These are phyloP conservation scores for Pyricularia pennisetigena DNA, from an alignment of 2,329 filamentous ascomycete species.

Conservation along the genomic window DNA sequence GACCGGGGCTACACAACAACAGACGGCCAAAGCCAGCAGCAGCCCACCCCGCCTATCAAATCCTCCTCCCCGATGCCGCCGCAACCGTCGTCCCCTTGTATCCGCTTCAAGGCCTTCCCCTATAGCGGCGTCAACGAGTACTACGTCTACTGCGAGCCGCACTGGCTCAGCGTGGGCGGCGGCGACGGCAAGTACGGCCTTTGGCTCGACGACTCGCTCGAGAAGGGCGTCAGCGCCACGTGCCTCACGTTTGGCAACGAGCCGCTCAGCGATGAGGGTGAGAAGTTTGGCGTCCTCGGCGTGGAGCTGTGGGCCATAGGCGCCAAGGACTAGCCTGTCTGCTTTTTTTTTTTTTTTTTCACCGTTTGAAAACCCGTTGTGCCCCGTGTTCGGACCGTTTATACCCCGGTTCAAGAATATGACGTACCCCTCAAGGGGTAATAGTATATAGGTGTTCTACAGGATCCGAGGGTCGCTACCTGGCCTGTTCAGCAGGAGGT, in stretches of 20 bases:
- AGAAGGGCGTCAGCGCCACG: conserved; percentile 70
- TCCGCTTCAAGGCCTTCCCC: conserved; percentile 94
- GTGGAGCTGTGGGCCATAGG: conserved; percentile 94
- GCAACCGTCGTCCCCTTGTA: conserved; percentile 55
- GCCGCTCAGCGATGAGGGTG: conserved; percentile 81
- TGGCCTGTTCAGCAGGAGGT: background rate
- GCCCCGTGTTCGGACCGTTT: background rate
- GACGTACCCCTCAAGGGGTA: background rate
- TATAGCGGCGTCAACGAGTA: conserved; percentile 96
- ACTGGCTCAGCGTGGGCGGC: conserved; percentile 79
- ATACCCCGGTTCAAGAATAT: background rate
- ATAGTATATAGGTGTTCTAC: background rate
- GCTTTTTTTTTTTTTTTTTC: background rate
- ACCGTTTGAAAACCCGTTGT: background rate
- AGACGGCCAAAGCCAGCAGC: background rate
- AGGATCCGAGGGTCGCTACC: background rate
- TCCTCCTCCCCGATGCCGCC: conserved; percentile 11
- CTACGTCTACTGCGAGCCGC: conserved; percentile 83
- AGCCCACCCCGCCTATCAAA: conserved; percentile 4
- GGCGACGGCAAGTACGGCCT: conserved; percentile 85
- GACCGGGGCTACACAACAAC: background rate
- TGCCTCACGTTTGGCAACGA: conserved; percentile 95
- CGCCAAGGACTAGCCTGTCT: conserved; percentile 11
- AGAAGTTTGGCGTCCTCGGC: conserved; percentile 83
- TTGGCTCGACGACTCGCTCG: conserved; percentile 82